Base-by-base conservation (phyloP, 2,329 filamentous ascomycete genomes). In the Aspergillus flavus region DNA sequence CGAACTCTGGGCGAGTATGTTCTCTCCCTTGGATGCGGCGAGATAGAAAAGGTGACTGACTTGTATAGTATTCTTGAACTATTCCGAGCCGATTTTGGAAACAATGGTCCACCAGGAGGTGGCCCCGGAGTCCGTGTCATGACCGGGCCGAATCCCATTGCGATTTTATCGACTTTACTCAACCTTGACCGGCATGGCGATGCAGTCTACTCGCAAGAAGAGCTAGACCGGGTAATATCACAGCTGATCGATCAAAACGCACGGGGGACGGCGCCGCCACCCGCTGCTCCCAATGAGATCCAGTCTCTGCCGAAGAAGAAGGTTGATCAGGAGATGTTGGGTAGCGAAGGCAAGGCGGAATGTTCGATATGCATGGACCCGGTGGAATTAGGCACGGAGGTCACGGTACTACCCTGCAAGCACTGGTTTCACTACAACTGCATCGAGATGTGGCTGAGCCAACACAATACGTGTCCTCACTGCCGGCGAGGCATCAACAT, bases 311-410 rank as follows among this genome's bases (percentile, higher is more conserved):
- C 92, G 10, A 90, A 89, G 69, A 90, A 89, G 68, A 86, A 86
- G 50, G 82, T 95, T 2, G 87, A 92, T 57, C 81, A 85, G 62
- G 85, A 89, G 48, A 89, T 96, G 85, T 82, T 96, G 59, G 86
- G 85, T 7, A 78, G 81, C 6, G 91, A 90, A 62, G 90, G 88
- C 48, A 85, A 82, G 58, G 87, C 86, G 1, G 94, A 97, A 73
- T 99, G 95, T 76, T 94, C 92, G 41, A 97, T 99, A 63, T 99
- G 95, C 78, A 96, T 98, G 82, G 93, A 97, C 61, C 87, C 91
- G 32, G 89, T 96, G 65, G 84, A 87, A 30, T 73, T 91, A 41
- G 91, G 88, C 12, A 88, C 91, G 34, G 88, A 91, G 73, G 92
- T 94, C 6, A 86, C 91, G 0, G 85, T 89, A 53, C 79, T 99